Percentiles rank a stretch among this genome's conserved stretches.
phyloP scores from a whole-genome alignment of 345 rosid genomes.

The Sonneratia alba region DNA sequence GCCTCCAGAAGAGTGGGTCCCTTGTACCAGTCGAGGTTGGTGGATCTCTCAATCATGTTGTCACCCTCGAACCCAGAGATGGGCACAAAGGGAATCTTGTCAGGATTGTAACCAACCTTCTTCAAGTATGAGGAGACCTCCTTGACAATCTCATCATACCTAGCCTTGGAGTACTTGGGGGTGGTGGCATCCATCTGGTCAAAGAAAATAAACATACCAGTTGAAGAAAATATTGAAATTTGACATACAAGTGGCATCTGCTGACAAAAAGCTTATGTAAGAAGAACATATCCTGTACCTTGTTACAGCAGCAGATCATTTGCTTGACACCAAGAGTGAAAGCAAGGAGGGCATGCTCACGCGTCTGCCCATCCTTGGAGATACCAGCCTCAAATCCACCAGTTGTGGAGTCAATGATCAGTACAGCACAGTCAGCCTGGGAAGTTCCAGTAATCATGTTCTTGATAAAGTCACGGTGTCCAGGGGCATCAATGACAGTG shows the following conservation, averaged over 20 bases:
- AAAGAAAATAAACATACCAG: background rate
- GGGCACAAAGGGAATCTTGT: slow-evolving; percentile 17
- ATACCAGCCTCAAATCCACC: slow-evolving; percentile 82
- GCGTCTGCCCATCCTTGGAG: slow-evolving; percentile 77
- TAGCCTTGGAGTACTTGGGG: slow-evolving; percentile 17
- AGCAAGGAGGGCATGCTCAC: slow-evolving; percentile 79
- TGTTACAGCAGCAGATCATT: slow-evolving; percentile 85
- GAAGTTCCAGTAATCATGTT: slow-evolving; percentile 80
- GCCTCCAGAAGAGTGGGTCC: slow-evolving; percentile 17
- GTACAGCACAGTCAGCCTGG: slow-evolving; percentile 75
- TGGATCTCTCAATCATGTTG: slow-evolving; percentile 20
- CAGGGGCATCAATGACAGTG: slow-evolving; percentile 90
- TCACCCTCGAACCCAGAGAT: slow-evolving; percentile 20
- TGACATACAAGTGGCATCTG: background rate
- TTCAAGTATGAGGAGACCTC: slow-evolving; percentile 18
- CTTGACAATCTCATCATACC: slow-evolving; percentile 16
- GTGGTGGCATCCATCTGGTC: slow-evolving; percentile 19
- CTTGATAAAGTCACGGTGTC: slow-evolving; percentile 76
- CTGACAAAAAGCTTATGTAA: background rate
- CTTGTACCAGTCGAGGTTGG: slow-evolving; percentile 22
- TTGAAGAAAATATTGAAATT: background rate
- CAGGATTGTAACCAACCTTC: slow-evolving; percentile 18
- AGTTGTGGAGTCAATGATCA: slow-evolving; percentile 69
- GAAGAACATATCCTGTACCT: slow-evolving; percentile 21
- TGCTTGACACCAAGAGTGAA: slow-evolving; percentile 87